A percentile compares a stretch with the other conserved stretches of the same genome.
These are phyloP conservation scores for Aspergillus flavus DNA, from an alignment of 2,329 filamentous ascomycete species.

Conservation along the genomic window DNA sequence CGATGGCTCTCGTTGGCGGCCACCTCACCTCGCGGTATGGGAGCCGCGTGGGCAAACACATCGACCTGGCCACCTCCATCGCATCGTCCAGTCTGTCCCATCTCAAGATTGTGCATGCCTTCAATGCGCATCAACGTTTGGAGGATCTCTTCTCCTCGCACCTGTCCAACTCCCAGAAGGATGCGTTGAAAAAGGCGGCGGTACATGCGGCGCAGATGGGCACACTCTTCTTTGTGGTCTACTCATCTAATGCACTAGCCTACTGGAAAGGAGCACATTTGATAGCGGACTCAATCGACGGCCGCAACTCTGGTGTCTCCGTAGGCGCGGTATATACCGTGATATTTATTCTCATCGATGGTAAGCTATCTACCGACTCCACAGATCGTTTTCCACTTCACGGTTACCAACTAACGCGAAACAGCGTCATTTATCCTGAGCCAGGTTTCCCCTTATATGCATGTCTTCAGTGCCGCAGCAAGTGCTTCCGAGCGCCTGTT, in stretches of 20 bases:
- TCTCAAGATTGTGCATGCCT: constrained; percentile 64
- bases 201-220: constrained; percentile 61
- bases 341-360: constrained; percentile 42
- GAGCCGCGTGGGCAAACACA: constrained; percentile 51
- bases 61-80: constrained; percentile 62
- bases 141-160: constrained; percentile 60
- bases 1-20: constrained; percentile 61
- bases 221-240: constrained; percentile 67
- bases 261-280: constrained; percentile 67
- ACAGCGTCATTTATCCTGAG: constrained; percentile 40
- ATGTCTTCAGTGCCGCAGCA: constrained; percentile 52
- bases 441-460: constrained; percentile 43
- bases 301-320: constrained; percentile 23
- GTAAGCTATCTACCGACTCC: neutral
- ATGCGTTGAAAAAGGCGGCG: constrained; percentile 61
- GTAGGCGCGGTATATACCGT: constrained; percentile 42
- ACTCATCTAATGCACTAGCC: constrained; percentile 65
- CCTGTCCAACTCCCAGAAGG: constrained; percentile 52
- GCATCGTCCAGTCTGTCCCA: constrained; percentile 64
- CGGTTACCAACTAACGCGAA: neutral
- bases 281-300: constrained; percentile 44
- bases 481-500: constrained; percentile 60
- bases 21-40: constrained; percentile 55
- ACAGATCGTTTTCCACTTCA: too few species aligned
- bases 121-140: constrained; percentile 61